Base-by-base conservation (phyloP, 169 alveolate species). In the Cryptosporidium canis region DNA sequence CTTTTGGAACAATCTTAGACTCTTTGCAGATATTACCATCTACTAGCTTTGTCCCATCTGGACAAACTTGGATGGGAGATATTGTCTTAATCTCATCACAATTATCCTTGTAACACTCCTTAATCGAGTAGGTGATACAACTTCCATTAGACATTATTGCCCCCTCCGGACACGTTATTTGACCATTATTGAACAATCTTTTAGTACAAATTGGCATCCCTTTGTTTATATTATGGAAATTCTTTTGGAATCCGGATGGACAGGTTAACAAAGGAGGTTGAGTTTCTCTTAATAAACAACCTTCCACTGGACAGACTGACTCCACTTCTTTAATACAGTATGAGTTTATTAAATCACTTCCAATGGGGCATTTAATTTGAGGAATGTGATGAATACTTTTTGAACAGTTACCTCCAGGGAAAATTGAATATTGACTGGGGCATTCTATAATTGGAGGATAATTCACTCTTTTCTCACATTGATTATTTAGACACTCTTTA, bases 361-460 rank as follows among this genome's bases (percentile, higher is more conserved):
- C 85, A 27, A 55, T 63, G 21, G 72, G 85, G 58, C 85, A 77
- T 12, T n/a, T 61, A 5, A 61, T 3, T 29, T 77, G 61, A 16
- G 85, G 85, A 16, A 56, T 8, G 43, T 77, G 85, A 41, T 55
- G 53, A 39, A 77, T 29, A 3, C 39, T 77, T 56, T 61, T 77
- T 35, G 37, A 39, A 11, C 85, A 77, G 37, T 41, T 61, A n/a
- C 85, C 85, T 55, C 51, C 39, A 0, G 53, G 58, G 24, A 37
- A 37, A 55, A 41, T 41, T 24, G 48, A 39, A 77, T 77, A 77
- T 27, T 77, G 72, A 33, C 18, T 18, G 1, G 85, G 85, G 18
- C 85, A 77, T n/a, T 77, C 77, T 41, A 77, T 21, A 27, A 43
- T 77, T 27, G 85, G 72, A n/a, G 71, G 58, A 58, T 58, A 77